These are phyloP conservation scores for Purpureocillium lavendulum DNA, from an alignment of 2,329 filamentous ascomycete species.

Conservation along the genomic window DNA sequence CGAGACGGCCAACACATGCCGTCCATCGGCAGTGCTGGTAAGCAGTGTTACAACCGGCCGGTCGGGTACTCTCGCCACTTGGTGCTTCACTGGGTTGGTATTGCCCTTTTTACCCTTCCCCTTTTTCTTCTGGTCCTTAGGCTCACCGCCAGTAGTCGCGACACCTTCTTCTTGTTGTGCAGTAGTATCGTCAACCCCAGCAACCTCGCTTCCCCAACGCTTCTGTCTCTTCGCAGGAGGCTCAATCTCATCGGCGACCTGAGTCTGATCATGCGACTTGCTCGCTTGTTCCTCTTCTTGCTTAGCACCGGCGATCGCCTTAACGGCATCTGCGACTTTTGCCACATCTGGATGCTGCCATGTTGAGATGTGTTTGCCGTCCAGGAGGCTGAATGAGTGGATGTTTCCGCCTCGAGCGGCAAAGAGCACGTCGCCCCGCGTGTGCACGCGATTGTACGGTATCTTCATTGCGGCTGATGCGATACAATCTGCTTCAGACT, in stretches of 20 bases:
- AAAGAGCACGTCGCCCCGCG: constrained; percentile 51
- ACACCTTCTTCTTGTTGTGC: not conserved
- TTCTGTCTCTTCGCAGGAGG: constrained; percentile 28
- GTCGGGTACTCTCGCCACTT: constrained; percentile 31
- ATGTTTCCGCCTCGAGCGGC: constrained; percentile 68
- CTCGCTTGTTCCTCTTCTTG: constrained; percentile 4
- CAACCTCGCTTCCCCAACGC: constrained; percentile 16
- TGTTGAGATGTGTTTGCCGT: constrained; percentile 48
- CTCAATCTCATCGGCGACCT: constrained; percentile 15
- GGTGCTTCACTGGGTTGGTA: constrained; percentile 17
- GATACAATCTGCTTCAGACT: too few relatives aligned
- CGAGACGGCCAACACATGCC: constrained; percentile 69
- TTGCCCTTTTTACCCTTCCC: constrained; percentile 17
- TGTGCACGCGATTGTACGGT: constrained; percentile 59
- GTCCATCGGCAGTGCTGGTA: constrained; percentile 52
- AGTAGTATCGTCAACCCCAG: constrained; percentile 5
- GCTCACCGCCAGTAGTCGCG: constrained; percentile 9
- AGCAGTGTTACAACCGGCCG: constrained; percentile 62
- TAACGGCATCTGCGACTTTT: constrained; percentile 20
- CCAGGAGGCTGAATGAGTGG: constrained; percentile 54
- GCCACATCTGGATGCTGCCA: constrained; percentile 48
- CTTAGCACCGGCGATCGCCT: constrained; percentile 10
- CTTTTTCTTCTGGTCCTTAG: constrained; percentile 8
- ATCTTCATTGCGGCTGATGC: constrained; percentile 28
- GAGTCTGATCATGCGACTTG: constrained; percentile 8